These are phyloP conservation scores for Aeschynomene evenia DNA, from an alignment of 306 rosid species.

Conservation along the genomic window DNA sequence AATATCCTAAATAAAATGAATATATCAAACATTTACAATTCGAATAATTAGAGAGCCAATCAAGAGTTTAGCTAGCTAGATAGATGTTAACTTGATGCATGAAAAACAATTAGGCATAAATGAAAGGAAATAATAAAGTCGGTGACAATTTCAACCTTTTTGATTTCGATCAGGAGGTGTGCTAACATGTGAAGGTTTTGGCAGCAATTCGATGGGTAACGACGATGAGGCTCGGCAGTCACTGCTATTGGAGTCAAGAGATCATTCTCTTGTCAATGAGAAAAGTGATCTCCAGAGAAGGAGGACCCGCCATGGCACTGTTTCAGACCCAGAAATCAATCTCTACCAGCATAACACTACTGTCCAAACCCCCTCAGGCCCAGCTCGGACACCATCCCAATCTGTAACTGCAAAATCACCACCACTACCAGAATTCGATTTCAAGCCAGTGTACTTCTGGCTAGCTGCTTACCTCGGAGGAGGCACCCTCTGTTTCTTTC, in stretches of 20 bases:
- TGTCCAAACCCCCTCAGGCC: neutral
- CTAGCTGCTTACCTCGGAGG: constrained; percentile 56
- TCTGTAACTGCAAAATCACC: constrained; percentile 17
- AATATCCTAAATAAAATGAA: no score
- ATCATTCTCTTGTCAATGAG: constrained; percentile 37
- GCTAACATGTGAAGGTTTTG: constrained; percentile 12
- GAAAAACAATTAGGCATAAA: neutral
- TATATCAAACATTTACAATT: neutral
- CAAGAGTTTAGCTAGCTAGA: neutral
- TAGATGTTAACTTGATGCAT: neutral
- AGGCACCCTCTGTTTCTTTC: constrained; percentile 71
- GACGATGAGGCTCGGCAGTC: constrained; percentile 50
- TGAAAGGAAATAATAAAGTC: no score
- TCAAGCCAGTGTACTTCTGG: constrained; percentile 44
- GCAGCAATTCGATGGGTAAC: constrained; percentile 46
- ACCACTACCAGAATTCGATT: constrained; percentile 41
- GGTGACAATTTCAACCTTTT: neutral
- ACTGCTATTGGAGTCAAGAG: constrained; percentile 48
- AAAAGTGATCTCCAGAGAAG: constrained; percentile 51
- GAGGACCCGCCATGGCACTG: constrained; percentile 12
- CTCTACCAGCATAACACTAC: neutral
- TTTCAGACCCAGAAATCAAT: constrained; percentile 28
- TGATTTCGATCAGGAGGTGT: constrained; percentile 32
- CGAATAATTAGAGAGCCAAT: neutral
- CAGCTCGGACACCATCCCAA: neutral